phyloP scores from a whole-genome alignment of 306 rosid species.

The Adenanthera pavonina region DNA sequence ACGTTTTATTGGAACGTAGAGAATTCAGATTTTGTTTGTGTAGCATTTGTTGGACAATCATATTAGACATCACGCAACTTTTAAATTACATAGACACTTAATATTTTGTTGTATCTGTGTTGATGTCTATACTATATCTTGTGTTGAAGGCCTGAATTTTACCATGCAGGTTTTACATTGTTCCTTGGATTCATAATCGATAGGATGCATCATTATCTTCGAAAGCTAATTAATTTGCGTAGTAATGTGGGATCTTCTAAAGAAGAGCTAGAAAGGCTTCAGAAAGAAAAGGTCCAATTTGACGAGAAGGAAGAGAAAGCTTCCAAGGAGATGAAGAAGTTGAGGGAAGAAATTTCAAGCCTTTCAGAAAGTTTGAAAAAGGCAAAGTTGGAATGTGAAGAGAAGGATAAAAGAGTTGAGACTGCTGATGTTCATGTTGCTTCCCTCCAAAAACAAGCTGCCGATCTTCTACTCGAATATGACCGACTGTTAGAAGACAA shows the following conservation, averaged over 20 bases:
- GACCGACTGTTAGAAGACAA: conserved; percentile 83
- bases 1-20: background rate
- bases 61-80: background rate
- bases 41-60: background rate
- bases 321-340: conserved; percentile 59
- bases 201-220: conserved; percentile 67
- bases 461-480: conserved; percentile 81
- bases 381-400: conserved; percentile 62
- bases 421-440: conserved; percentile 73
- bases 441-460: conserved; percentile 82
- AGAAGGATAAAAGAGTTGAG: conserved; percentile 69
- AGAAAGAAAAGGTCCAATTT: conserved; percentile 53
- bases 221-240: conserved; percentile 57
- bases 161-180: conserved; percentile 69
- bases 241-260: conserved; percentile 54
- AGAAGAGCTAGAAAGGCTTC: conserved; percentile 65
- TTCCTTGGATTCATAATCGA: conserved; percentile 77
- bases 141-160: conserved; percentile 15
- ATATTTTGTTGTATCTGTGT: background rate
- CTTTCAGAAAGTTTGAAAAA: conserved; percentile 66
- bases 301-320: conserved; percentile 65
- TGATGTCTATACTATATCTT: background rate
- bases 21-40: background rate
- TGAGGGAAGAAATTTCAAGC: conserved; percentile 52
- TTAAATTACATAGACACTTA: background rate